Evolutionary conservation across 2,329 filamentous ascomycete species (phyloP).

Genomic region (Cadophora malorum): DNA sequence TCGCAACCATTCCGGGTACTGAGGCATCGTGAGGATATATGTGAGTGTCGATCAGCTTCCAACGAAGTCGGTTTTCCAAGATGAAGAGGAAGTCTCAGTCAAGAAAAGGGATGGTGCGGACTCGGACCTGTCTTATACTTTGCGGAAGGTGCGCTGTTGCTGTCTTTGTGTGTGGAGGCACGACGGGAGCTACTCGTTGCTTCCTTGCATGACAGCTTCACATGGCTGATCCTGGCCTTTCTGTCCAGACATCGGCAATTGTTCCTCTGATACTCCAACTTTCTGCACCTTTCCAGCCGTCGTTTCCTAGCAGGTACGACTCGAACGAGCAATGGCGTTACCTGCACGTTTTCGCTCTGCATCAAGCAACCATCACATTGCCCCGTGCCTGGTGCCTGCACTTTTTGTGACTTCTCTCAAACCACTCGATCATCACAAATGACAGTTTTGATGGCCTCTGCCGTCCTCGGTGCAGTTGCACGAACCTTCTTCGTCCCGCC

Average conservation of each 20-base stretch:
- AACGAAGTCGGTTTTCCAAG: background rate
- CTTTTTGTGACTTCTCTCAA: background rate
- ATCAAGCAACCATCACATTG: background rate
- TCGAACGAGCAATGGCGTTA: background rate
- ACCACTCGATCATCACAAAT: background rate
- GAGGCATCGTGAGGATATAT: background rate
- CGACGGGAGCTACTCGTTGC: background rate
- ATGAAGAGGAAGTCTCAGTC: conserved; percentile 3
- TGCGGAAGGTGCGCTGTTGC: background rate
- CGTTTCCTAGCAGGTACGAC: background rate
- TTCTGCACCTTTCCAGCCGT: background rate
- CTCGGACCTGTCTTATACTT: conserved; percentile 13
- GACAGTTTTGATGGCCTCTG: background rate
- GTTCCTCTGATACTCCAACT: background rate
- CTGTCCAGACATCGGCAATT: background rate
- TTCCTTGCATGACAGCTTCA: conserved; percentile 14
- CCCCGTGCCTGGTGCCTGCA: conserved; percentile 15
- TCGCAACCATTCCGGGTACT: conserved; percentile 45
- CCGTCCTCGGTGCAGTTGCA: conserved; percentile 13
- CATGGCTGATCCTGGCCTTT: background rate
- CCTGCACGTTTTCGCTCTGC: conserved; percentile 12
- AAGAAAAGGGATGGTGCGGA: conserved; percentile 2
- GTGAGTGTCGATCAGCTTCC: background rate
- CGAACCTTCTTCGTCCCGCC: conserved; percentile 8
- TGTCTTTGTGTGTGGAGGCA: background rate